These are phyloP conservation scores for Podaxis rugospora DNA, from an alignment of 768 basidiomycete genomes.

Conservation along the genomic window DNA sequence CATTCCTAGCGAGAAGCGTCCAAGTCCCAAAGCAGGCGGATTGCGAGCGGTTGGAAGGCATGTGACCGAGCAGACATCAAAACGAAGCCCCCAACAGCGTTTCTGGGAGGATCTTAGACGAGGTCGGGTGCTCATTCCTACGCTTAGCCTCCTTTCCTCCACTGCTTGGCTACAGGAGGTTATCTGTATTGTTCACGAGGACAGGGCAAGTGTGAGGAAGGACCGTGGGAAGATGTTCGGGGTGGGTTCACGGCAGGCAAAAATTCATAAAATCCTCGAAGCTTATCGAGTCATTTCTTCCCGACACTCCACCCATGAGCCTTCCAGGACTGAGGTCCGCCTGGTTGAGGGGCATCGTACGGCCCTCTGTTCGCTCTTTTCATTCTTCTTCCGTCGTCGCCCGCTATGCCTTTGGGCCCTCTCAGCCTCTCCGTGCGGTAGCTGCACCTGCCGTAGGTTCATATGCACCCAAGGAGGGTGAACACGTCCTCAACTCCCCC, in stretches of 20 bases:
- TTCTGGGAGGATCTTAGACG: not conserved
- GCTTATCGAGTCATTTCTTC: slow-evolving; percentile 1
- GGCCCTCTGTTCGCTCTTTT: slow-evolving; percentile 42
- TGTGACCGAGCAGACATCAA: not conserved
- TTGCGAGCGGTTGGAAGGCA: not conserved
- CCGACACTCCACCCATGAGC: slow-evolving; percentile 26
- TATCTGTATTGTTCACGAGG: not conserved
- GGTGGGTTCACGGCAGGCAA: not conserved
- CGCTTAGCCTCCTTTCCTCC: not conserved
- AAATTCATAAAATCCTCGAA: slow-evolving; percentile 9
- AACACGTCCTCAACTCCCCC: slow-evolving; percentile 86
- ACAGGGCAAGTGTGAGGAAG: not conserved
- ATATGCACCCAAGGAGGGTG: slow-evolving; percentile 59
- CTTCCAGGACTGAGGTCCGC: slow-evolving; percentile 38
- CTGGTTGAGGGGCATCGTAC: slow-evolving; percentile 29
- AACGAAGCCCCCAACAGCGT: not conserved
- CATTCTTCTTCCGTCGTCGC: slow-evolving; percentile 36
- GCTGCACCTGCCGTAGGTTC: slow-evolving; percentile 74
- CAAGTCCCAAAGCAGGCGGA: not conserved
- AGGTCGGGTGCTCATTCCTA: not conserved
- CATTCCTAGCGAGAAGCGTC: not conserved
- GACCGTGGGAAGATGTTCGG: slow-evolving; percentile 3
- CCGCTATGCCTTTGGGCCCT: slow-evolving; percentile 36
- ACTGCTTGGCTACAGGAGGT: not conserved
- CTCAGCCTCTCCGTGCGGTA: slow-evolving; percentile 55